Evolutionary conservation across 2,329 filamentous ascomycete species (phyloP).

Genomic region (Talaromyces verruculosus): DNA sequence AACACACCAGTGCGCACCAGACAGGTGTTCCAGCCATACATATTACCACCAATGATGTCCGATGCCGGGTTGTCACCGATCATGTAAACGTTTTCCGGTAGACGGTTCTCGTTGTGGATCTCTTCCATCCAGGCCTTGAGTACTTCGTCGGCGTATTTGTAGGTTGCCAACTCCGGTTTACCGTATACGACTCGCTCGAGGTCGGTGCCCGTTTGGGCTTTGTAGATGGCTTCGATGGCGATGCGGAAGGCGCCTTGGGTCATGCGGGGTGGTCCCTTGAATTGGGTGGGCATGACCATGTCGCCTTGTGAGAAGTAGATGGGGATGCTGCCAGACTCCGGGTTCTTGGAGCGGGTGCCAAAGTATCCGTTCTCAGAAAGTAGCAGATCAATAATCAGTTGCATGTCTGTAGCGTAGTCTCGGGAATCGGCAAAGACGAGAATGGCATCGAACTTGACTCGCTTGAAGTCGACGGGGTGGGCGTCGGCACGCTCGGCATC

Average conservation of each 20-base stretch:
- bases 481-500: conserved; percentile 66
- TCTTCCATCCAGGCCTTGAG: conserved; percentile 72
- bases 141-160: conserved; percentile 75
- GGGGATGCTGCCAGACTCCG: conserved; percentile 65
- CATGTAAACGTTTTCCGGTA: conserved; percentile 73
- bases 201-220: conserved; percentile 65
- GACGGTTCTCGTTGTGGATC: conserved; percentile 68
- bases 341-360: conserved; percentile 65
- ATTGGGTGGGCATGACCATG: conserved; percentile 63
- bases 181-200: conserved; percentile 75
- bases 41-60: conserved; percentile 74
- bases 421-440: conserved; percentile 72
- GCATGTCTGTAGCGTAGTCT: conserved; percentile 73
- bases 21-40: conserved; percentile 80
- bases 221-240: conserved; percentile 66
- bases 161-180: conserved; percentile 73
- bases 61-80: conserved; percentile 72
- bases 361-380: conserved; percentile 67
- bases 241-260: conserved; percentile 75
- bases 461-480: conserved; percentile 68
- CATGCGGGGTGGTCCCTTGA: conserved; percentile 65
- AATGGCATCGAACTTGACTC: conserved; percentile 71
- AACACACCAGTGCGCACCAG: conserved; percentile 75
- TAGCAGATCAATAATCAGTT: conserved; percentile 73
- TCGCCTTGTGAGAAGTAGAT: conserved; percentile 72